Evolutionary conservation across 108 stramenopile species (phyloP).

Genomic region (Pseudonitzschia multistriata): DNA sequence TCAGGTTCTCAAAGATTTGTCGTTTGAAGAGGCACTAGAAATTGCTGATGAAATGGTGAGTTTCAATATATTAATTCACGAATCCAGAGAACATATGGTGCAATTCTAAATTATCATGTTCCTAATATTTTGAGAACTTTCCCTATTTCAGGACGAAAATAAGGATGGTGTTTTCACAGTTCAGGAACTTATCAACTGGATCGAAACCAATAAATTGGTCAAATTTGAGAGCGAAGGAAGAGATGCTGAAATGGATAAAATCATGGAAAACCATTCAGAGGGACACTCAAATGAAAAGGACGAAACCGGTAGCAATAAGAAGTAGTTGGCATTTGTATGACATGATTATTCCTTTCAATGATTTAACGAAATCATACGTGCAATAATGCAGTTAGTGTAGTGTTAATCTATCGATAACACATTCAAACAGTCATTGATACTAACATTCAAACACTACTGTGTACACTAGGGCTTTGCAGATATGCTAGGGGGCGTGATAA

Average conservation of each 20-base stretch:
- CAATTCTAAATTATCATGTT: neutral
- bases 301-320: neutral
- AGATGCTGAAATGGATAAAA: constrained; percentile 78
- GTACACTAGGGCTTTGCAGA: too few relatives aligned
- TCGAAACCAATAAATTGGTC: constrained; percentile 76
- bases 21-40: constrained; percentile 79
- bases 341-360: too few relatives aligned
- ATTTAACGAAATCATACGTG: too few relatives aligned
- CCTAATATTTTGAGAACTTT: constrained; percentile 6
- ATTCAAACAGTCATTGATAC: too few relatives aligned
- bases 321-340: neutral
- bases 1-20: constrained; percentile 73
- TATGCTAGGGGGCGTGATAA: too few relatives aligned
- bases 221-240: constrained; percentile 83
- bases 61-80: constrained; percentile 8
- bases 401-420: too few relatives aligned
- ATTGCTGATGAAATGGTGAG: constrained; percentile 76
- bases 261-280: constrained; percentile 53
- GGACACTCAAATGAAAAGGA: constrained; percentile 35
- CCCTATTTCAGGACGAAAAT: constrained; percentile 55
- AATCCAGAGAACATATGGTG: neutral
- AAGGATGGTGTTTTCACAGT: constrained; percentile 77
- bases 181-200: constrained; percentile 75
- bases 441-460: too few relatives aligned
- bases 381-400: too few relatives aligned